Percentiles rank a stretch among this genome's conserved stretches.
Evolutionary conservation across 73 alveolate genomes (phyloP).

Genomic region (Tetrahymena elliotti): DNA sequence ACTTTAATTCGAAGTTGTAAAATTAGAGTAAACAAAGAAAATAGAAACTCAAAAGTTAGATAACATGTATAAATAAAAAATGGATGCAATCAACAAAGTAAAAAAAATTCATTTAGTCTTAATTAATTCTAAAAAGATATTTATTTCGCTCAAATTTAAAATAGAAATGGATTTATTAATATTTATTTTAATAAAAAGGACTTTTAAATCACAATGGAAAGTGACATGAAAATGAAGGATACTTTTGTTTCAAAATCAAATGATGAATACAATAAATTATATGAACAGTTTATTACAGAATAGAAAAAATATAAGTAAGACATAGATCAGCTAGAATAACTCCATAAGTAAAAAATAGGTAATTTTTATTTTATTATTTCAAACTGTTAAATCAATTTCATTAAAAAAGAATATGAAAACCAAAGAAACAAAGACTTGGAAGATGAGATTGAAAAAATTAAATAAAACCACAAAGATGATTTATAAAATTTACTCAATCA

Average conservation of each 20-base stretch:
- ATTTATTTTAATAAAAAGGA: neutral
- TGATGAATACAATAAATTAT: conserved; percentile 13
- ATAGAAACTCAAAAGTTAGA: conserved; percentile 36
- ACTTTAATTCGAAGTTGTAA: conserved; percentile 29
- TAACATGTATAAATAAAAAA: conserved; percentile 2
- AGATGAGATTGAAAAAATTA: conserved; percentile 31
- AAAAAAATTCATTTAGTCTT: too few species aligned
- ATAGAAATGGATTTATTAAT: neutral
- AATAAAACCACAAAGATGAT: conserved; percentile 10
- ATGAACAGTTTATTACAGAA: neutral
- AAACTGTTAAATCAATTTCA: neutral
- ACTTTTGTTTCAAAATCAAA: conserved; percentile 37
- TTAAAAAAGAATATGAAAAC: conserved; percentile 12
- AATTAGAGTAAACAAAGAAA: conserved; percentile 31
- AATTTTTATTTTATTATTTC: neutral
- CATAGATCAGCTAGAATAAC: neutral
- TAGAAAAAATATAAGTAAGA: conserved; percentile 17
- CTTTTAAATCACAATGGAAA: conserved; percentile 23
- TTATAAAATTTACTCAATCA: conserved; percentile 7
- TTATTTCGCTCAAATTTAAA: too few species aligned
- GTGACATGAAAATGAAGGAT: conserved; percentile 27
- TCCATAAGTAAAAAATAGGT: conserved; percentile 20
- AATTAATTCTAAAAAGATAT: too few species aligned
- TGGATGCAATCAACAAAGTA: conserved; percentile 14
- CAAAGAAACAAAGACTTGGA: conserved; percentile 35